Conservation (phyloP, 2,329 filamentous ascomycete genomes). For the Leptodontidium sp. region DNA sequence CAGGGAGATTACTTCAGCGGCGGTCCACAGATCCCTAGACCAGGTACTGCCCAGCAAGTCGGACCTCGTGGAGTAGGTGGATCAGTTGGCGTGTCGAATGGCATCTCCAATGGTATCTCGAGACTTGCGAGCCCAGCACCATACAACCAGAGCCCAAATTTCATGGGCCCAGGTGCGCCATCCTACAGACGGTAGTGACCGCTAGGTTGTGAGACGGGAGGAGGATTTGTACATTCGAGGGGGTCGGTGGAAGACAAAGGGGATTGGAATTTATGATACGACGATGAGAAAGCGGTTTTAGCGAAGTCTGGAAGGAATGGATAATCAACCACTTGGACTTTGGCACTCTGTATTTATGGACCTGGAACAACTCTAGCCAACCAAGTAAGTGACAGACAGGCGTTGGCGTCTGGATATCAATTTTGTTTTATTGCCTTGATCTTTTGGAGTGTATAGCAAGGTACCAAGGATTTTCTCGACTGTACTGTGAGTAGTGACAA, state of each 20-base stretch:
- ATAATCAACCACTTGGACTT: constrained; percentile 14
- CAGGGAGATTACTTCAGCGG: constrained; percentile 31
- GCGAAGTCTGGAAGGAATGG: neutral
- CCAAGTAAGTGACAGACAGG: neutral
- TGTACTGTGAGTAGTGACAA: neutral
- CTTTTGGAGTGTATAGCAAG: neutral
- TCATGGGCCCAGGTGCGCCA: constrained; percentile 21
- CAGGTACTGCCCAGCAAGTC: constrained; percentile 28
- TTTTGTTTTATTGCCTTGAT: neutral
- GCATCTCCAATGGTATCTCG: constrained; percentile 17
- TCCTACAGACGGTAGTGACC: constrained; percentile 4
- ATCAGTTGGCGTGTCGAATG: constrained; percentile 10
- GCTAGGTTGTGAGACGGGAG: neutral
- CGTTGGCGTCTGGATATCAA: constrained; percentile 15
- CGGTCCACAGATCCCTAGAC: constrained; percentile 33
- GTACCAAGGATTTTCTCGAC: neutral
- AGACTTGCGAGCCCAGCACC: constrained; percentile 36
- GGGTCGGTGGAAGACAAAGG: neutral
- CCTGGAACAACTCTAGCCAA: neutral
- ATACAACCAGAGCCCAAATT: constrained; percentile 32
- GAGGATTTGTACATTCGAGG: constrained; percentile 5
- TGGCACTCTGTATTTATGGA: constrained; percentile 16
- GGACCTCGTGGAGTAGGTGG: constrained; percentile 17
- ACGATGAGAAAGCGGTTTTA: constrained; percentile 13
- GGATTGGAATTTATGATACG: constrained; percentile 20